Base-by-base conservation (phyloP, 148 eudicot species). In the Linanthus parryae region DNA sequence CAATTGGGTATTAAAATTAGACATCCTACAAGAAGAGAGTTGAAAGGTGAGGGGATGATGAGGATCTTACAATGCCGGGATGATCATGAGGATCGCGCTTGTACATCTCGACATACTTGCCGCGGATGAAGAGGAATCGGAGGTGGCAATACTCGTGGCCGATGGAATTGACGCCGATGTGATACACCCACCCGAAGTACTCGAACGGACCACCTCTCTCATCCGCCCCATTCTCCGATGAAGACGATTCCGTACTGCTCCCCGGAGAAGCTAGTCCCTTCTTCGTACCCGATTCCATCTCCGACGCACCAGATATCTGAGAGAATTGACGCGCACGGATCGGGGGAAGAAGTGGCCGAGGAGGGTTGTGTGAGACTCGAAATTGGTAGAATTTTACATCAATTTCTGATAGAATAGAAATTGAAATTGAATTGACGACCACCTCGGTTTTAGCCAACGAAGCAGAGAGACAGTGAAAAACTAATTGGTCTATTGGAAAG, bases 121-220 rank as follows among this genome's bases (percentile, higher is more conserved):
- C 99, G 0, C 82, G 67, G 15, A 92, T 76, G 49, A 55, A 72
- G 14, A 92, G 69, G 31, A 77, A 92, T 0, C 99, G 76, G 10
- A 83, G 73, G 49, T 76, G 91, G 23, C 88, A 92, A 46, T 64
- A 92, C 38, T 88, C 91, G 20, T 64, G 94, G 0, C 96, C 98
- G 34, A 92, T 80, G 6, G 79, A 70, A 44, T 88, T 84, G 6
- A 79, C 73, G 0, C 96, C 91, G n/a, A 88, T 13, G 65, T 92
- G 99, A 57, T 77, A 92, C 3, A 92, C 94, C 88, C 94, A 84
- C 0, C 99, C 99, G 21, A 60, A 88, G 37, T 73, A 85, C 69
- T 83, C 83, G 26, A 73, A 71, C 37, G 62, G 7, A 20, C 41
- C 25, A 8, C 47, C 29, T 28, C 25, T 53, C 40, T 33, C 65